Conservation (phyloP, 192 early-diverging fungal genomes). For the Gryganskiella cystojenkinii region DNA sequence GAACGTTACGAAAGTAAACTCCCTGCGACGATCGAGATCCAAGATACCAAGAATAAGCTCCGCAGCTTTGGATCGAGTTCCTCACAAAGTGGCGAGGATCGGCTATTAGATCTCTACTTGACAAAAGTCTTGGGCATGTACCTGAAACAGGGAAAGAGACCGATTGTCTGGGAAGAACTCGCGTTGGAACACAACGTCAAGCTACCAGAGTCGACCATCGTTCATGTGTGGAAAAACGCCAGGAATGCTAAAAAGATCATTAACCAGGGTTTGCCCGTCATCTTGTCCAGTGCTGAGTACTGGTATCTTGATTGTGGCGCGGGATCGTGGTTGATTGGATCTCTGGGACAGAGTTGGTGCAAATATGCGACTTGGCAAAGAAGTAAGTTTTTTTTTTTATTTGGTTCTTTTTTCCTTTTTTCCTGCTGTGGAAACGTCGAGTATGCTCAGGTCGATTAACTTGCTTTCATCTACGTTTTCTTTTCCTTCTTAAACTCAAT, state of each 20-base stretch:
- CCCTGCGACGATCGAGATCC: slow-evolving; percentile 4
- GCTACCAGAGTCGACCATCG: slow-evolving; percentile 27
- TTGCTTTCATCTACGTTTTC: too few species aligned
- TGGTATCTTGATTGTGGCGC: slow-evolving; percentile 87
- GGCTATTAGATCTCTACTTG: slow-evolving; percentile 81
- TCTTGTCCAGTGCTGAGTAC: slow-evolving; percentile 70
- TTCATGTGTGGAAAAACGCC: slow-evolving; percentile 50
- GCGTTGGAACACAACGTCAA: slow-evolving; percentile 37
- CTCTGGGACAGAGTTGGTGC: slow-evolving; percentile 46
- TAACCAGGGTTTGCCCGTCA: slow-evolving; percentile 70
- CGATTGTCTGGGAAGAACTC: slow-evolving; percentile 47
- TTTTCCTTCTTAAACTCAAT: not conserved
- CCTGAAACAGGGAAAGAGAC: slow-evolving; percentile 25
- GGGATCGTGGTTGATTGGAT: slow-evolving; percentile 70
- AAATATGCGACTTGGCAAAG: slow-evolving; percentile 34
- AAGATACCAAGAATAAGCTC: slow-evolving; percentile 43
- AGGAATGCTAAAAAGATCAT: slow-evolving; percentile 54
- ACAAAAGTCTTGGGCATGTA: slow-evolving; percentile 42
- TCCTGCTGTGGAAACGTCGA: too few species aligned
- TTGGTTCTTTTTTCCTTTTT: too few species aligned
- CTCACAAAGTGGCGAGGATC: slow-evolving; percentile 57
- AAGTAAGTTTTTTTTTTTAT: slow-evolving; percentile 13
- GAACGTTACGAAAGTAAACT: slow-evolving; percentile 14
- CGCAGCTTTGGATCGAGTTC: slow-evolving; percentile 49
- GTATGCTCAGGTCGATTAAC: too few species aligned